These are phyloP conservation scores for Prosopis cineraria DNA, from an alignment of 306 rosid genomes.

Conservation along the genomic window DNA sequence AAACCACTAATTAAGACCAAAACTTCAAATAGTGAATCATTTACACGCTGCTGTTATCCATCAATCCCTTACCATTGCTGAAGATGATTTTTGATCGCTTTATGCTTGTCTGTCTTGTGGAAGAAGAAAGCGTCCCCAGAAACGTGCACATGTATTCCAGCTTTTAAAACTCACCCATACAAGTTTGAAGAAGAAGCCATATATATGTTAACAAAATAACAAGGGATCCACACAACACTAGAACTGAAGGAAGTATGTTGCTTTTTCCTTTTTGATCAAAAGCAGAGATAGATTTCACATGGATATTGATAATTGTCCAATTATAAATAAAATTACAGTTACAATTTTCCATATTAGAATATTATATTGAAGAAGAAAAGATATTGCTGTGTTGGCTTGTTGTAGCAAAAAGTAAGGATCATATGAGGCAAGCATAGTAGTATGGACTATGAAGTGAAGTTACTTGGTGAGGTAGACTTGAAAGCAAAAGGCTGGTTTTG, in stretches of 20 bases:
- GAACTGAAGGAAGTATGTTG: neutral
- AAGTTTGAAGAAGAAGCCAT: neutral
- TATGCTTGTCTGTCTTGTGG: neutral
- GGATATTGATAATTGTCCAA: neutral
- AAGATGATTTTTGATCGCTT: neutral
- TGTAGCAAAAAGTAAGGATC: neutral
- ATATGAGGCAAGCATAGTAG: neutral
- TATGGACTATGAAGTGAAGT: neutral
- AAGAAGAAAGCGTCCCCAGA: neutral
- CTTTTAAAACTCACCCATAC: neutral
- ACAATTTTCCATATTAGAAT: neutral
- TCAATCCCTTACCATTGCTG: neutral
- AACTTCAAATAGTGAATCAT: neutral
- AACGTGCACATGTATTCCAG: neutral
- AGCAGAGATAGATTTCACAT: neutral
- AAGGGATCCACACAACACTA: neutral
- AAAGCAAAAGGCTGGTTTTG: neutral
- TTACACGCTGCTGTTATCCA: neutral
- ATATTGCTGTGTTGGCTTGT: neutral
- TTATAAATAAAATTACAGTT: neutral
- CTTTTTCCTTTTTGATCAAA: conserved; percentile 5
- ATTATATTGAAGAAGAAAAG: neutral
- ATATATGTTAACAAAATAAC: too few species aligned
- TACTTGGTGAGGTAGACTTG: neutral
- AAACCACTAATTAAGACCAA: neutral